Evolutionary conservation across 208 protist species (phyloP).

Genomic region (Trypanosoma platydactyli): DNA sequence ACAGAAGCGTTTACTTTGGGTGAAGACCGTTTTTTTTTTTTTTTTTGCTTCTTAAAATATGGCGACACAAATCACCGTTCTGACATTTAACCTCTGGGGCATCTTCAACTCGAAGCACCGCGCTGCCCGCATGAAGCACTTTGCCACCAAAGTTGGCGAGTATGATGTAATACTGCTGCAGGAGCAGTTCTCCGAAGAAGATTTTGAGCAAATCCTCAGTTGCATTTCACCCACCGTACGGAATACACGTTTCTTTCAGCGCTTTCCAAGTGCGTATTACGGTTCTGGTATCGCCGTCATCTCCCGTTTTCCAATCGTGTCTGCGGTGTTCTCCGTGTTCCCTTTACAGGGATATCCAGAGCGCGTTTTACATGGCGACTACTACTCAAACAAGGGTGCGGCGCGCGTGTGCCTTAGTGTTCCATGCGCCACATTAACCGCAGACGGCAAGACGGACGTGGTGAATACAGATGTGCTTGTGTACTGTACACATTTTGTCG

Average conservation of each 20-base stretch:
- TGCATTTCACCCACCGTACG: conserved; percentile 42
- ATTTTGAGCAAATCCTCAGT: conserved; percentile 68
- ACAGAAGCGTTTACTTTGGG: too few relatives aligned
- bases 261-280: conserved; percentile 85
- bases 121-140: conserved; percentile 66
- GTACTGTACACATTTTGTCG: conserved; percentile 86
- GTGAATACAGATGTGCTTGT: conserved; percentile 54
- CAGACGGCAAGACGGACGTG: background rate
- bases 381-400: conserved; percentile 88
- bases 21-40: too few relatives aligned
- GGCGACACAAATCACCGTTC: conserved; percentile 49
- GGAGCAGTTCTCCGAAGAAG: conserved; percentile 77
- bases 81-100: conserved; percentile 89
- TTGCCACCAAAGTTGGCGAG: conserved; percentile 71
- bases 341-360: conserved; percentile 85
- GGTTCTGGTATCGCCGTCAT: conserved; percentile 85
- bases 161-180: conserved; percentile 88
- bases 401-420: conserved; percentile 68
- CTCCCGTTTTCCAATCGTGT: conserved; percentile 77
- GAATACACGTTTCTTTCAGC: conserved; percentile 56
- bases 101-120: conserved; percentile 90
- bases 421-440: conserved; percentile 20
- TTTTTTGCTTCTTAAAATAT: background rate
- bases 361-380: conserved; percentile 86
- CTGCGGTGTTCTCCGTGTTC: conserved; percentile 74